Conservation (phyloP, 805 yeast genomes). For the Kazachstania martiniae region DNA sequence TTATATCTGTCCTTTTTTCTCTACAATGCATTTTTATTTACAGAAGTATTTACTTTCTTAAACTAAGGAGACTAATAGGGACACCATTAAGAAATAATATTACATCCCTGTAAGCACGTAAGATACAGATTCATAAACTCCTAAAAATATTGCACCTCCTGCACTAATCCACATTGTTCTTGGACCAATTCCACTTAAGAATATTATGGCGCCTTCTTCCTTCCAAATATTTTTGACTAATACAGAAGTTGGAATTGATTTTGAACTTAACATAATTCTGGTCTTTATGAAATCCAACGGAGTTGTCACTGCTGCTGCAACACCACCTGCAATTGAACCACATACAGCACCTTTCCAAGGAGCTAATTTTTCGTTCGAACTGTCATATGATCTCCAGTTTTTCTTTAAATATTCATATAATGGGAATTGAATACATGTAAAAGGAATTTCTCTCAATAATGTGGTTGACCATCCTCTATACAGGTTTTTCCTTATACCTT, state of each 20-base stretch:
- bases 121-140: slow-evolving; percentile 73
- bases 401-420: slow-evolving; percentile 74
- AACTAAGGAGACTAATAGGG: background rate
- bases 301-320: slow-evolving; percentile 73
- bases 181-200: slow-evolving; percentile 84
- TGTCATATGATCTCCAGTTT: slow-evolving; percentile 35
- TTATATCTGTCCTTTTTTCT: too few species aligned
- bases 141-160: slow-evolving; percentile 96
- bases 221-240: slow-evolving; percentile 43
- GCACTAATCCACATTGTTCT: slow-evolving; percentile 96
- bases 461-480: slow-evolving; percentile 94
- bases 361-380: slow-evolving; percentile 19
- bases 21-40: too few species aligned
- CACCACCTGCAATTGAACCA: slow-evolving; percentile 73
- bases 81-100: background rate
- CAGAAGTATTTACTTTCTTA: too few species aligned
- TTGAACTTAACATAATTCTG: slow-evolving; percentile 65
- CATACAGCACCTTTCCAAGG: slow-evolving; percentile 75
- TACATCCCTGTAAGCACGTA: slow-evolving; percentile 4
- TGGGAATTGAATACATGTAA: slow-evolving; percentile 93
- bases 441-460: slow-evolving; percentile 90
- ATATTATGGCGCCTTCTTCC: slow-evolving; percentile 68
- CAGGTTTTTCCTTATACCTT: slow-evolving; percentile 65
- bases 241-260: slow-evolving; percentile 33
- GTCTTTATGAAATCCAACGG: slow-evolving; percentile 75